Conservation (phyloP, 2,329 filamentous ascomycete genomes). For the Raffaelea ambrosiae region DNA sequence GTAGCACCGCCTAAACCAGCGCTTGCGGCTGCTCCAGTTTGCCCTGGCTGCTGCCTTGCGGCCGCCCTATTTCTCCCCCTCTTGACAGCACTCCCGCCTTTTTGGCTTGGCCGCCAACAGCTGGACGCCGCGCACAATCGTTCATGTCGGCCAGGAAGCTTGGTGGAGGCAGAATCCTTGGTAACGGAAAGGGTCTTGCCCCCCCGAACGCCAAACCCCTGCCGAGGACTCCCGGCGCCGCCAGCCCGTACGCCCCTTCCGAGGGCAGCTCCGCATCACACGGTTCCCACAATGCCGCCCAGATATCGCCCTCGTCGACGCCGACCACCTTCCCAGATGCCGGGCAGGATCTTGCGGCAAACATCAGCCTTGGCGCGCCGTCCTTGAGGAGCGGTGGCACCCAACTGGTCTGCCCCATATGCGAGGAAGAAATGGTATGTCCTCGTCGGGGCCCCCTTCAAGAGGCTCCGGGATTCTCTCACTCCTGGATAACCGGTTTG, state of each 20-base stretch:
- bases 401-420: conserved; percentile 89
- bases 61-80: too few relatives aligned
- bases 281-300: conserved; percentile 50
- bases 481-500: too few relatives aligned
- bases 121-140: not conserved
- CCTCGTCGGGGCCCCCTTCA: too few relatives aligned
- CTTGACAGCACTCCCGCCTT: not conserved
- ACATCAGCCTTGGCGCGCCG: conserved; percentile 59
- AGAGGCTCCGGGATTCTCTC: too few relatives aligned
- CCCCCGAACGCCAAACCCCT: conserved; percentile 39
- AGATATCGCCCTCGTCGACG: conserved; percentile 48
- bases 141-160: conserved; percentile 75
- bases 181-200: conserved; percentile 74
- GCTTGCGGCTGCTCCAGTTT: too few relatives aligned
- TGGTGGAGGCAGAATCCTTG: conserved; percentile 85
- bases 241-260: conserved; percentile 46
- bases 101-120: conserved; percentile 2
- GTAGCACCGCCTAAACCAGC: not conserved
- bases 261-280: conserved; percentile 66
- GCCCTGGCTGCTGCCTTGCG: not conserved
- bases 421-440: conserved; percentile 89
- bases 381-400: conserved; percentile 50
- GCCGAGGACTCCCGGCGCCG: conserved; percentile 34
- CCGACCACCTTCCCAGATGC: conserved; percentile 60
- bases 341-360: conserved; percentile 70